Base-by-base conservation (phyloP, 805 yeast genomes). In the Cyberlindnera veronae region DNA sequence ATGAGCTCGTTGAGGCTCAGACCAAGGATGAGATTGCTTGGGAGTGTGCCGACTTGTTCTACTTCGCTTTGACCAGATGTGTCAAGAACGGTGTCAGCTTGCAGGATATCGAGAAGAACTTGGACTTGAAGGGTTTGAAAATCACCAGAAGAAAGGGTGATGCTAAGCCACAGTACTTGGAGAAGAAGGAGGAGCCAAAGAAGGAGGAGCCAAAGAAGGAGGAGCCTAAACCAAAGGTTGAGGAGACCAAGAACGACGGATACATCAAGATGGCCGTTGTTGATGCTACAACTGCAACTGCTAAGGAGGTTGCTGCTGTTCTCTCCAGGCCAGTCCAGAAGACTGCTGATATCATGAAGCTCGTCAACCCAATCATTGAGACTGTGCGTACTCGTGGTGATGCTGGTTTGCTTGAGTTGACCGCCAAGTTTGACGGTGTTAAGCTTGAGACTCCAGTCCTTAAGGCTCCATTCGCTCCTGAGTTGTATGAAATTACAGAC, bases 11-110 rank as follows among this genome's bases (percentile, higher is more conserved):
- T 23, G 96, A 89, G 43, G 98, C 99, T 14, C 71, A 70, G 27
- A 55, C 69, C 6, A 72, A 72, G 53, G 75, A 74, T 2, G 83
- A 91, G 42, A 75, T 88, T 39, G 84, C 98, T 0, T 93, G 96
- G 96, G 99, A 93, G 67, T 91, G 95, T 38, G 99, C 99, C 8
- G 99, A 93, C 62, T 71, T 93, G 61, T 71, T 87, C 47, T 78
- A 82, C 58, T 86, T 86, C 54, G 83, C 91, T 12, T 56, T 82
- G 60, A 69, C 86, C 42, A 86, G 85, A 63, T 75, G 87, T 36
- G 73, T 83, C 17, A 77, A 85, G 62, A 70, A 79, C 54, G 96
- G 91, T 23, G 96, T 93, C 23, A 66, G 83, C 19, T 67, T 89
- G 54, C 68, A 74, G 8, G 97, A 90, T 54, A 80, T 93, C 32